Percentiles rank a stretch among this genome's conserved stretches.
Conservation (phyloP, 495 filamentous ascomycete species). For the Evernia prunastri region DNA sequence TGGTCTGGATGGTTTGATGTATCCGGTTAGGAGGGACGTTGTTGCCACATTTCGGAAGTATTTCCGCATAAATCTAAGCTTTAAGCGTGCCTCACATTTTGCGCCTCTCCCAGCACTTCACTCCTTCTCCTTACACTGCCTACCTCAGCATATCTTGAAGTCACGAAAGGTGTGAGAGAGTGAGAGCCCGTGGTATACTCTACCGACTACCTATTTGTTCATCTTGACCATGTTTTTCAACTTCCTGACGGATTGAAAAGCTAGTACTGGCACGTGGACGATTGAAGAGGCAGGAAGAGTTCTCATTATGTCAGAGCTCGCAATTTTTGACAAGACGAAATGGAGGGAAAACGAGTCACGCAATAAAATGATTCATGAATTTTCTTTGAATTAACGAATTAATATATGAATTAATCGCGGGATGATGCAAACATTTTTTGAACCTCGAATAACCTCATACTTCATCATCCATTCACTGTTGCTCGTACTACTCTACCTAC, state of each 20-base stretch:
- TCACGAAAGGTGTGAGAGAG: background rate
- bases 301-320: conserved; percentile 17
- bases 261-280: conserved; percentile 12
- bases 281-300: background rate
- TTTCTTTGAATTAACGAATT: too few species aligned
- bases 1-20: conserved; percentile 1
- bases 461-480: too few species aligned
- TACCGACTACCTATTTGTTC: too few species aligned
- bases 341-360: conserved; percentile 12
- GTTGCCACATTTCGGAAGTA: background rate
- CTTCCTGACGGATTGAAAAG: background rate
- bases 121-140: background rate
- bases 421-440: conserved; percentile 21
- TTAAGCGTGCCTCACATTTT: conserved; percentile 11
- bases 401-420: too few species aligned
- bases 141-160: background rate
- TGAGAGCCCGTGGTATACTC: too few species aligned
- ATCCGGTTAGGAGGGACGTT: background rate
- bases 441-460: too few species aligned
- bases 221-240: background rate
- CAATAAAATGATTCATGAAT: too few species aligned
- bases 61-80: background rate
- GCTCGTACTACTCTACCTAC: too few species aligned
- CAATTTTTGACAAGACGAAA: conserved; percentile 7
- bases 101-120: background rate